Base-by-base conservation (phyloP, 2,329 filamentous ascomycete genomes). In the Trematosphaeria pertusa region DNA sequence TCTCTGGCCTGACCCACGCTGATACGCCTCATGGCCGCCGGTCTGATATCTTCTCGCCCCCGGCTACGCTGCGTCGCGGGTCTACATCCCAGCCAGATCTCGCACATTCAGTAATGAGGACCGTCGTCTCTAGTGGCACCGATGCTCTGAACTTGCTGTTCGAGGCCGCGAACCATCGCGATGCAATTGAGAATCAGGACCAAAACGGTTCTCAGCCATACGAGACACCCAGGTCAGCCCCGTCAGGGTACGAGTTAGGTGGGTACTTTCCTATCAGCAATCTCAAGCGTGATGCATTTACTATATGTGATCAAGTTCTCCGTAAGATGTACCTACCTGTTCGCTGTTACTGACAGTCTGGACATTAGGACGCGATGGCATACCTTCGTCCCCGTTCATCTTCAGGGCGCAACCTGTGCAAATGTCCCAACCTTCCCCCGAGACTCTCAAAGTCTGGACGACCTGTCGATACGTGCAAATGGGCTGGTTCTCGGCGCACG, bases 401-500 rank as follows among this genome's bases (percentile, higher is more conserved):
- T 70, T 69, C 44, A 56, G 59, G 38, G 61, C 64, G 20, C 66
- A 69, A 42, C 65, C 69, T 3, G 69, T 73, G 42, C 69, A 69
- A 35, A 72, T 72, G 57, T 72, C 71, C 9, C 65, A 66, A 9
- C 67, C 67, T 9, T 70, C 66, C 3, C 64, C 64, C n/a, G 67
- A 71, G 37, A 74, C 74, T 8, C 64, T 80, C 24, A 68, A 71
- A 39, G 59, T 75, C 14, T 81, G 78, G 78, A 75, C 77, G 12
- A 64, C 72, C 3, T 79, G 77, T 55, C 74, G 79, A 0, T 82
- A 81, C 54, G 78, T 81, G 14, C 76, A 75, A 46, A 80, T 81
- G 77, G 80, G 79, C 0, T 82, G 78, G 79, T 78, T 83, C 43
- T 78, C 78, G 0, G 78, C 80, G 3, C 72, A 76, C 43, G 80